Conservation (phyloP, 2,329 filamentous ascomycete genomes). For the Pseudocercospora cruenta region DNA sequence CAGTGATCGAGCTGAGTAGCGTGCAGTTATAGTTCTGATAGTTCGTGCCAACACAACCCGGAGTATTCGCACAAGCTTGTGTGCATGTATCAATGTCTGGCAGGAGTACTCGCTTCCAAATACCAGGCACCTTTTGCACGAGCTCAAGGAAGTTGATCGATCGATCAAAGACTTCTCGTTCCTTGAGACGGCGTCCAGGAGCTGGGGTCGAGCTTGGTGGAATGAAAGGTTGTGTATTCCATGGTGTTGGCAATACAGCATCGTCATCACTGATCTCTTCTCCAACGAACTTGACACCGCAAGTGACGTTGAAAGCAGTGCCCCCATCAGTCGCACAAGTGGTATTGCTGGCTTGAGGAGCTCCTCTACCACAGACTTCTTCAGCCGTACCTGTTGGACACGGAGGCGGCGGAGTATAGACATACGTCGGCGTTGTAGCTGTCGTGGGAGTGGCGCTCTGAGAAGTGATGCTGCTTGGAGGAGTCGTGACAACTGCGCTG, state of each 20-base stretch:
- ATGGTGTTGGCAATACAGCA: constrained; percentile 10
- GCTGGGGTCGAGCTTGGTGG: constrained; percentile 7
- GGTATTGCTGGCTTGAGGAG: background rate
- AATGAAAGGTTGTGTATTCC: constrained; percentile 6
- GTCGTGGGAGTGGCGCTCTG: background rate
- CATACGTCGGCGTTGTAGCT: background rate
- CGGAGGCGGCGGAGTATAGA: constrained; percentile 12
- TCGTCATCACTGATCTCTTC: constrained; percentile 13
- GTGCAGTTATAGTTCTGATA: constrained; percentile 16
- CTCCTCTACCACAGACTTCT: constrained; percentile 5
- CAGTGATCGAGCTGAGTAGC: constrained; percentile 14
- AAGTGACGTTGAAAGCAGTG: constrained; percentile 12
- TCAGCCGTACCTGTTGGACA: constrained; percentile 13
- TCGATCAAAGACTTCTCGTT: background rate
- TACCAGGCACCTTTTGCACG: background rate
- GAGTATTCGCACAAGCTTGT: constrained; percentile 9
- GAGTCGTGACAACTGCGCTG: background rate
- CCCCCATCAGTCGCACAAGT: constrained; percentile 4
- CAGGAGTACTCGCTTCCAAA: constrained; percentile 10
- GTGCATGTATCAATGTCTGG: constrained; percentile 13
- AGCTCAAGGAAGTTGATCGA: constrained; percentile 10
- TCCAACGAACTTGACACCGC: constrained; percentile 11
- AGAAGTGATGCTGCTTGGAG: background rate
- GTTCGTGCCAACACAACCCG: constrained; percentile 13
- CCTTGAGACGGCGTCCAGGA: background rate